These are phyloP conservation scores for Microdochium bolleyi DNA, from an alignment of 2,329 filamentous ascomycete species.

Conservation along the genomic window DNA sequence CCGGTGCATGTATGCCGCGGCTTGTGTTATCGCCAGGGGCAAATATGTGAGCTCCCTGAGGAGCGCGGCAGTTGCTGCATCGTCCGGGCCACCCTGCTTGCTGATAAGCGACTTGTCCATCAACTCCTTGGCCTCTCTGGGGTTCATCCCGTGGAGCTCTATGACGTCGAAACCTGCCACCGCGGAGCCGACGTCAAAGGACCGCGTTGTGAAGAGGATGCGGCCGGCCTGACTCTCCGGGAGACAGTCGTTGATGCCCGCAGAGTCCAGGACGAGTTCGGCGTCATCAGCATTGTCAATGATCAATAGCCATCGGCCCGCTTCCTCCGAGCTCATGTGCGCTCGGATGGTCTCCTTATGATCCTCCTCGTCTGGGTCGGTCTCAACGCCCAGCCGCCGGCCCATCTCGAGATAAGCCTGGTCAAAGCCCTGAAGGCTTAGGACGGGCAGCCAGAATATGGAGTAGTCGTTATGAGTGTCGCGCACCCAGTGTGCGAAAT, in stretches of 20 bases:
- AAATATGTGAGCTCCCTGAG: conserved; percentile 25
- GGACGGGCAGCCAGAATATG: conserved; percentile 30
- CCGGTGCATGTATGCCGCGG: conserved; percentile 28
- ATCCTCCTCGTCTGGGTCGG: conserved; percentile 23
- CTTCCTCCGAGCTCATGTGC: conserved; percentile 17
- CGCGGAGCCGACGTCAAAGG: conserved; percentile 17
- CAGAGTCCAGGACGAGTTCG: conserved; percentile 15
- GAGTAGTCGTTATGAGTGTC: conserved; percentile 18
- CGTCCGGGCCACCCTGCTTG: conserved; percentile 6
- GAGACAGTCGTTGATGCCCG: conserved; percentile 18
- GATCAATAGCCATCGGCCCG: conserved; percentile 29
- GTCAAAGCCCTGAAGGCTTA: conserved; percentile 18
- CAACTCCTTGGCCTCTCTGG: conserved; percentile 16
- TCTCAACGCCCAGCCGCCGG: conserved; percentile 13
- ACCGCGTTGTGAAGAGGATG: conserved; percentile 29
- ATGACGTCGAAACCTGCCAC: conserved; percentile 16
- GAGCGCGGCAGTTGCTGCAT: conserved; percentile 10
- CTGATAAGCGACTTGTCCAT: conserved; percentile 15
- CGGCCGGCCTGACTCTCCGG: conserved; percentile 21
- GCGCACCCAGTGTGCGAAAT: conserved; percentile 20
- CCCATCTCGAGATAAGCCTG: conserved; percentile 25
- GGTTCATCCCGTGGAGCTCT: conserved; percentile 20
- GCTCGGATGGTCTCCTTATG: conserved; percentile 24
- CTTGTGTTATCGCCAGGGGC: conserved; percentile 30
- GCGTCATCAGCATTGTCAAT: conserved; percentile 36